A percentile compares a stretch with the other conserved stretches of the same genome.
phyloP scores from a whole-genome alignment of 768 basidiomycete genomes.

The Lentinus tigrinus region DNA sequence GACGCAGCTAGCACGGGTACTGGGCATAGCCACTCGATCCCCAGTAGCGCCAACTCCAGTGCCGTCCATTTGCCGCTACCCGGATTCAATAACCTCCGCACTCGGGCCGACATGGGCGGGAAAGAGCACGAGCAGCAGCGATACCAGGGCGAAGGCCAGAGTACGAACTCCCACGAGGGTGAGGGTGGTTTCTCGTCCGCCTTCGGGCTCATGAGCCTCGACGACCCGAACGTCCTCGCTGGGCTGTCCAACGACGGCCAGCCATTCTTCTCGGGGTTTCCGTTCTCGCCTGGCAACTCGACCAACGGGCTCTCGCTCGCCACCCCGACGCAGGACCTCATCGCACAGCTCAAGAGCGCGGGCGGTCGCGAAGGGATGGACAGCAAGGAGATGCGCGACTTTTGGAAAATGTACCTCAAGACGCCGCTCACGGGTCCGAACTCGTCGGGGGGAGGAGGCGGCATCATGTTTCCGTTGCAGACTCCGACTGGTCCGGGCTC shows the following conservation, averaged over 20 bases:
- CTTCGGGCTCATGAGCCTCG: slow-evolving; percentile 76
- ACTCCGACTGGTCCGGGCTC: slow-evolving; percentile 21
- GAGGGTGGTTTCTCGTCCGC: slow-evolving; percentile 41
- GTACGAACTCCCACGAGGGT: slow-evolving; percentile 21
- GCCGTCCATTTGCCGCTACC: slow-evolving; percentile 48
- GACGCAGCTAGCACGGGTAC: slow-evolving; percentile 41
- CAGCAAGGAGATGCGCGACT: slow-evolving; percentile 53
- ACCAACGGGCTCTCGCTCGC: slow-evolving; percentile 34
- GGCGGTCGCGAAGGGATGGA: slow-evolving; percentile 24
- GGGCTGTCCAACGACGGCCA: slow-evolving; percentile 55
- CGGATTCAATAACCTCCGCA: slow-evolving; percentile 20
- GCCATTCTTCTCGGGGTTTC: slow-evolving; percentile 55
- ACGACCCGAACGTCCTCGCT: slow-evolving; percentile 68
- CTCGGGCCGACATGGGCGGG: slow-evolving; percentile 20
- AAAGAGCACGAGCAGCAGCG: slow-evolving; percentile 11
- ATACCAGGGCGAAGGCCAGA: slow-evolving; percentile 15
- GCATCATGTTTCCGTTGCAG: slow-evolving; percentile 18
- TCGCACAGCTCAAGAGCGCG: slow-evolving; percentile 25
- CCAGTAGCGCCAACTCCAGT: slow-evolving; percentile 47
- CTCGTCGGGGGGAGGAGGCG: slow-evolving; percentile 13
- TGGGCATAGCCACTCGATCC: slow-evolving; percentile 40
- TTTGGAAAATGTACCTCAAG: slow-evolving; percentile 75
- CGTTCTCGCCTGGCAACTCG: neutral
- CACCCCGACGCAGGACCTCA: slow-evolving; percentile 31
- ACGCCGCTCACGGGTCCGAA: slow-evolving; percentile 53